These are phyloP conservation scores for Tremellales sp. DNA, from an alignment of 1,284 basidiomycete genomes.

Conservation along the genomic window DNA sequence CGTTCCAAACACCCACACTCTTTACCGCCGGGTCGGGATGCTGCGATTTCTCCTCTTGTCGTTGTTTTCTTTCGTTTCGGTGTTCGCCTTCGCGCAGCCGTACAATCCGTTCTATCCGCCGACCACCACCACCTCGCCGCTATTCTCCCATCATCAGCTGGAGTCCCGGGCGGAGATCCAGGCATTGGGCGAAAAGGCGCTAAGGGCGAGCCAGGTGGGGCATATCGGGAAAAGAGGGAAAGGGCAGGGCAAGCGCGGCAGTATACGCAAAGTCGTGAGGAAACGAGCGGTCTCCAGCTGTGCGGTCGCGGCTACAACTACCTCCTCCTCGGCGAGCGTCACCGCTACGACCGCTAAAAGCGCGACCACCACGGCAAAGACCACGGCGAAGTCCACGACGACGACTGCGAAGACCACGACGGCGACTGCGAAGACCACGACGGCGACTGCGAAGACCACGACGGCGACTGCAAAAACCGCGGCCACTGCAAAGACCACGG, in stretches of 20 bases:
- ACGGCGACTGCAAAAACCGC: slow-evolving; percentile 1
- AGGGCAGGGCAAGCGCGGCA: neutral
- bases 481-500: neutral
- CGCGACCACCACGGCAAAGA: neutral
- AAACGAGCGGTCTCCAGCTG: neutral
- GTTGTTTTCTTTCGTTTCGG: too few species aligned
- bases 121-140: neutral
- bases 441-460: neutral
- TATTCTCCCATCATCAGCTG: neutral
- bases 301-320: neutral
- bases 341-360: neutral
- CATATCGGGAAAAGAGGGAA: neutral
- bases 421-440: neutral
- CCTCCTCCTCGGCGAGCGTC: neutral
- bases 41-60: too few species aligned
- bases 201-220: neutral
- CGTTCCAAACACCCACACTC: too few species aligned
- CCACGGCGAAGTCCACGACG: neutral
- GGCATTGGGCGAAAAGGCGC: neutral
- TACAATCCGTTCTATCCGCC: slow-evolving; percentile 18
- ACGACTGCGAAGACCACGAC: slow-evolving; percentile 1
- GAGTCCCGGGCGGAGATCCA: neutral
- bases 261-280: neutral
- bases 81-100: slow-evolving; percentile 10
- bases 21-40: too few species aligned